Conservation (phyloP, 2,329 filamentous ascomycete genomes). For the Verticillium dahliae region DNA sequence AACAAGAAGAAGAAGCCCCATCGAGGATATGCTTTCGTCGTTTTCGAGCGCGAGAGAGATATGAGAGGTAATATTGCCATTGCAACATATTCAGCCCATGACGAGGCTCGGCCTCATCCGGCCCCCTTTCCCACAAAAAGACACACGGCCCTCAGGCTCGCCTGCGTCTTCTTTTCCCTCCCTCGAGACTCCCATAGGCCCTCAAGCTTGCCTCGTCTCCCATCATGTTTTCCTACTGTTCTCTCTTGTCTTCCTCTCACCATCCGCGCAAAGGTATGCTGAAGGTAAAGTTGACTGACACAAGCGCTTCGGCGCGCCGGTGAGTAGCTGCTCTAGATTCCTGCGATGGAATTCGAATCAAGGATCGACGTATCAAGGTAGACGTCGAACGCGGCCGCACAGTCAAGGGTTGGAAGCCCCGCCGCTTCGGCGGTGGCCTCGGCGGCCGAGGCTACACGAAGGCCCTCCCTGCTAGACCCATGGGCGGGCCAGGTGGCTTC, state of each 20-base stretch:
- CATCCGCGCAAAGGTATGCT: constrained; percentile 22
- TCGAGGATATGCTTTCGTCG: constrained; percentile 90
- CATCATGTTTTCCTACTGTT: constrained; percentile 15
- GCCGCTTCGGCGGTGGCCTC: constrained; percentile 83
- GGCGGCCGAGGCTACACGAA: constrained; percentile 93
- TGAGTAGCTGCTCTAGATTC: constrained; percentile 80
- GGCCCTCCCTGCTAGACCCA: constrained; percentile 63
- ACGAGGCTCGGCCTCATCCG: constrained; percentile 5
- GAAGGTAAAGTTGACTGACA: constrained; percentile 64
- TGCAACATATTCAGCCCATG: constrained; percentile 3
- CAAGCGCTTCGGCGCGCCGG: constrained; percentile 51
- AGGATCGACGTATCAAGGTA: constrained; percentile 84
- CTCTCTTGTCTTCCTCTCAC: constrained; percentile 17
- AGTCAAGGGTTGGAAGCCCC: constrained; percentile 87
- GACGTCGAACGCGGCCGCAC: constrained; percentile 96
- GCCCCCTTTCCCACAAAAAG: constrained; percentile 20
- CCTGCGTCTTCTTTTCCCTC: constrained; percentile 26
- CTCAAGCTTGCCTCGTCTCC: constrained; percentile 52
- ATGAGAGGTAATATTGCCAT: constrained; percentile 83
- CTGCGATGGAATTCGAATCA: constrained; percentile 85
- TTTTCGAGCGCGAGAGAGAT: constrained; percentile 94
- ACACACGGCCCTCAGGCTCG: constrained; percentile 37
- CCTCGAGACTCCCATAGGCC: constrained; percentile 41
- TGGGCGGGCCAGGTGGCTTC: constrained; percentile 54
- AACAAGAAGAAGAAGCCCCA: constrained; percentile 72